A percentile compares a stretch with the other conserved stretches of the same genome.
Conservation (phyloP, 139 green algal species). For the Astrephomene gubernaculifera region DNA sequence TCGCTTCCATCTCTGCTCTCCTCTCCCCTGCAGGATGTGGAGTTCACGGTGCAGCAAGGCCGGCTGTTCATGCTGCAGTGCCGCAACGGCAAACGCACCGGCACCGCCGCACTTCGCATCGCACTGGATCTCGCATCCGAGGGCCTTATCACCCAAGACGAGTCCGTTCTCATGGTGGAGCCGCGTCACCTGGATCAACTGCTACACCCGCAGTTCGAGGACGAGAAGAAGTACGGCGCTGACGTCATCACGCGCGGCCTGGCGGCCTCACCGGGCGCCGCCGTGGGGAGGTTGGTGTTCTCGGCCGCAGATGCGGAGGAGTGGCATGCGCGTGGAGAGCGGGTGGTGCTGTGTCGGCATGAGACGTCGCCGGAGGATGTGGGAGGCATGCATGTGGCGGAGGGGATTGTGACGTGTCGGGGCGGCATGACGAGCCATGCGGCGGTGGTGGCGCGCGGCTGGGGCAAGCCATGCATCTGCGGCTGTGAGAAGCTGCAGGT, state of each 20-base stretch:
- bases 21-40: conserved; percentile 75
- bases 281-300: conserved; percentile 89
- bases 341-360: conserved; percentile 65
- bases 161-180: conserved; percentile 88
- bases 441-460: conserved; percentile 91
- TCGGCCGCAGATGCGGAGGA: conserved; percentile 79
- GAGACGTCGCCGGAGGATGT: conserved; percentile 93
- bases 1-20: not conserved
- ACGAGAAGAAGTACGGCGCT: conserved; percentile 64
- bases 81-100: conserved; percentile 90
- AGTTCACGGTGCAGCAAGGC: conserved; percentile 93
- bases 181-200: conserved; percentile 91
- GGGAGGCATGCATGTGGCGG: conserved; percentile 87
- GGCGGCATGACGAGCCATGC: conserved; percentile 93
- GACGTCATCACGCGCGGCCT: conserved; percentile 82
- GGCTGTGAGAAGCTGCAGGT: conserved; percentile 80
- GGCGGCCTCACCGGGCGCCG: conserved; percentile 84
- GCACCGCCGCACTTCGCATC: conserved; percentile 81
- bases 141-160: conserved; percentile 52
- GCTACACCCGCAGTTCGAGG: conserved; percentile 86
- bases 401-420: conserved; percentile 87
- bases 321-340: conserved; percentile 59
- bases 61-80: conserved; percentile 92
- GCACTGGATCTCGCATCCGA: conserved; percentile 83
- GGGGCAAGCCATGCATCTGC: conserved; percentile 94